A percentile compares a stretch with the other conserved stretches of the same genome.
Conservation (phyloP, 140 eudicot genomes). For the Anethum foeniculum region DNA sequence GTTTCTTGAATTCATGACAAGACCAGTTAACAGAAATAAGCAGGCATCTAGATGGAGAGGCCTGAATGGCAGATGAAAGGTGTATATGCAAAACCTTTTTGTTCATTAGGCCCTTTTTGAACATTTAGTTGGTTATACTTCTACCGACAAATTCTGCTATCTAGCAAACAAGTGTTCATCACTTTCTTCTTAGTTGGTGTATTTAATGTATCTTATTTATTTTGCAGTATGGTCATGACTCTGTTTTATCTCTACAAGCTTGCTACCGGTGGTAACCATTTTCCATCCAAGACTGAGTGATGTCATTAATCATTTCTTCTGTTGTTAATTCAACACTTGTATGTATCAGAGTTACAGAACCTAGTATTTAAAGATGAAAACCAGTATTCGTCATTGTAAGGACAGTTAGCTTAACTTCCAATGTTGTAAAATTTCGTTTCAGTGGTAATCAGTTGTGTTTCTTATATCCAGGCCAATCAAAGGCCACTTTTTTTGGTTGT, state of each 20-base stretch:
- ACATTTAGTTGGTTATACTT: background rate
- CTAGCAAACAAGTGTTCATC: background rate
- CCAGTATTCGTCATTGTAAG: background rate
- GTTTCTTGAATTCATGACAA: background rate
- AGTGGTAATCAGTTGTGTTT: background rate
- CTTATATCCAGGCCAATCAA: background rate
- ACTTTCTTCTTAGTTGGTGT: slow-evolving; percentile 9
- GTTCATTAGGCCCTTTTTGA: background rate
- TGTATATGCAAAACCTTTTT: background rate
- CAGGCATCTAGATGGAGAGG: background rate
- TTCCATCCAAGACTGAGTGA: slow-evolving; percentile 61
- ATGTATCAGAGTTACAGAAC: background rate
- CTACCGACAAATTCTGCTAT: background rate
- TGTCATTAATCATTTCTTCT: background rate
- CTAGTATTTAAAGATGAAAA: background rate
- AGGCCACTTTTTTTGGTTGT: background rate
- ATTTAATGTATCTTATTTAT: background rate
- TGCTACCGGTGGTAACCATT: slow-evolving; percentile 83
- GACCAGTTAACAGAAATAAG: background rate
- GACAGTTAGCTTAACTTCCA: background rate
- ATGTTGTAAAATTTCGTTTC: background rate
- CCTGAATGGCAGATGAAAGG: background rate
- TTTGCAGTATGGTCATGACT: slow-evolving; percentile 67
- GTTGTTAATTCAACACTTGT: background rate
- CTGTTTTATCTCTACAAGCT: slow-evolving; percentile 74